Percentiles rank a stretch among this genome's conserved stretches.
These are phyloP conservation scores for Eucalyptus cloeziana DNA, from an alignment of 345 rosid species.

Conservation along the genomic window DNA sequence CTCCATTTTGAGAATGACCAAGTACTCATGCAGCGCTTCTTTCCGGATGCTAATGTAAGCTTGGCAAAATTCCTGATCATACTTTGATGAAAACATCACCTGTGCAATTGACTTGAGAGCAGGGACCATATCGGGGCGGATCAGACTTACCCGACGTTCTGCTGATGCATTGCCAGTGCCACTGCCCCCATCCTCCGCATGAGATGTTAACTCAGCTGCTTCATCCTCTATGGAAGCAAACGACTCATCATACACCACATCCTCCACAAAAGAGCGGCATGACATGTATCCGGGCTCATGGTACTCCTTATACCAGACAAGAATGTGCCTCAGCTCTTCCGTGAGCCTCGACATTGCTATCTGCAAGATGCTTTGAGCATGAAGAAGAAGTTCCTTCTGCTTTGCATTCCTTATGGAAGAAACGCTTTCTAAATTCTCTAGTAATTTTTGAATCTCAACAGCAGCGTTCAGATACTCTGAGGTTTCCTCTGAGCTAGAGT, in stretches of 20 bases:
- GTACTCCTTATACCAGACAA: constrained; percentile 21
- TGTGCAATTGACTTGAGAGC: constrained; percentile 52
- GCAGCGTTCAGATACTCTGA: constrained; percentile 43
- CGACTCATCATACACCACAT: constrained; percentile 39
- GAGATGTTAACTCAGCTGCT: constrained; percentile 12
- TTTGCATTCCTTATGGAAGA: constrained; percentile 10
- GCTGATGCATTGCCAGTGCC: background rate
- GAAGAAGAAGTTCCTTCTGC: constrained; percentile 32
- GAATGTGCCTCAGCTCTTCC: constrained; percentile 52
- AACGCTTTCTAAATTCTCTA: constrained; percentile 11
- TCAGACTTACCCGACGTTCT: constrained; percentile 22
- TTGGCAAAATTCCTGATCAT: constrained; percentile 37
- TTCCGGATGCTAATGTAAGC: constrained; percentile 31
- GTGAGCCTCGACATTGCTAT: constrained; percentile 72
- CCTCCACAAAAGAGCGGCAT: constrained; percentile 20
- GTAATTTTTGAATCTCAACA: constrained; percentile 24
- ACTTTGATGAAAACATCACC: constrained; percentile 49
- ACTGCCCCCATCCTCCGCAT: background rate
- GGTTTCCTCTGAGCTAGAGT: constrained; percentile 24
- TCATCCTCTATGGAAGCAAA: constrained; percentile 48
- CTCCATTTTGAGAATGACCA: constrained; percentile 26
- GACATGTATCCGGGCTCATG: constrained; percentile 21
- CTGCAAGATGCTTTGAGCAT: constrained; percentile 34
- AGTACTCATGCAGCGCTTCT: constrained; percentile 54
- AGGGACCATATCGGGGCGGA: constrained; percentile 36